Percentiles rank a stretch among this genome's conserved stretches.
These are phyloP conservation scores for Dictyostelium purpureum DNA, from an alignment of 78 protist genomes.

Conservation along the genomic window DNA sequence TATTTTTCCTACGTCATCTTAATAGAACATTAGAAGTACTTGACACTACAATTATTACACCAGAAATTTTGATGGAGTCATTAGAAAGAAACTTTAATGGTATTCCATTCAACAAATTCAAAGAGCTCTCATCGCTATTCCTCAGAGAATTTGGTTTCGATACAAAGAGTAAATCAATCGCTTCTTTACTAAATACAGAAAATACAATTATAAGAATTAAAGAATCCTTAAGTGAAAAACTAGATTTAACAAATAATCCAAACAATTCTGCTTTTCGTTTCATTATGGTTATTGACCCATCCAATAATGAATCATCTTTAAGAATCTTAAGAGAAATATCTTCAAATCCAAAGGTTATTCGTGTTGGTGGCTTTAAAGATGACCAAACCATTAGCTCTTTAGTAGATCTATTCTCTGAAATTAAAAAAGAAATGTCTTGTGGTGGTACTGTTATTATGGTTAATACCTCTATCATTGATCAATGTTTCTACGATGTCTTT, in stretches of 20 bases:
- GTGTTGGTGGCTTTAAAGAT: slow-evolving; percentile 37
- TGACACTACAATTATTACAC: neutral
- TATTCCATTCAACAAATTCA: slow-evolving; percentile 1
- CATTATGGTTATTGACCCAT: slow-evolving; percentile 62
- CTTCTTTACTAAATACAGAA: neutral
- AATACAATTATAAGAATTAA: slow-evolving; percentile 43
- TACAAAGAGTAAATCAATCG: neutral
- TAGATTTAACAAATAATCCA: slow-evolving; percentile 19
- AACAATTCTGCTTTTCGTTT: slow-evolving; percentile 32
- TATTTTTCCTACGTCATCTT: slow-evolving; percentile 55
- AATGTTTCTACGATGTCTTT: slow-evolving; percentile 30
- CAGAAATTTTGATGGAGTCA: slow-evolving; percentile 26
- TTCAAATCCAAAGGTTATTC: neutral
- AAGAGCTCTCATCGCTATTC: slow-evolving; percentile 25
- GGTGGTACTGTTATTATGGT: slow-evolving; percentile 34
- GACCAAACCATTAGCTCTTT: neutral
- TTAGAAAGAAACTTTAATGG: slow-evolving; percentile 65
- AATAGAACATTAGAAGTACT: neutral
- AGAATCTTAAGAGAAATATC: slow-evolving; percentile 20
- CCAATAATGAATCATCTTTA: slow-evolving; percentile 41
- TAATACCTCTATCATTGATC: slow-evolving; percentile 9
- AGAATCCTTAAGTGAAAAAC: slow-evolving; percentile 18
- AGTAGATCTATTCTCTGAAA: neutral
- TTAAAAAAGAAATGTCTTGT: slow-evolving; percentile 13
- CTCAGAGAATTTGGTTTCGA: neutral